Conservation (phyloP, 2,329 filamentous ascomycete species). For the Rasamsonia emersonii region DNA sequence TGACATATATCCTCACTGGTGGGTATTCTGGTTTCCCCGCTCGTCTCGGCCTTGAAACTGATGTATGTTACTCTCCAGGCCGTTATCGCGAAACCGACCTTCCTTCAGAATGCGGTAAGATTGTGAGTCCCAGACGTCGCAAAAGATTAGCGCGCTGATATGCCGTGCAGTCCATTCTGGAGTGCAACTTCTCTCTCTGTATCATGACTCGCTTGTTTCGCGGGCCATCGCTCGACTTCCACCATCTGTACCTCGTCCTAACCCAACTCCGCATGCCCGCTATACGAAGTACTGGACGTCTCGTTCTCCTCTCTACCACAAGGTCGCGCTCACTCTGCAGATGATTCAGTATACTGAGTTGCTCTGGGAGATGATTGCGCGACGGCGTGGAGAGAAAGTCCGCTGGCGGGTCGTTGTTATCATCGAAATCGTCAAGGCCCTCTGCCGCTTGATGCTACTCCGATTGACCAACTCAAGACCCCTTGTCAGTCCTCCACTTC, state of each 20-base stretch:
- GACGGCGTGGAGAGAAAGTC: conserved; percentile 66
- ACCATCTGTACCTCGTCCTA: conserved; percentile 41
- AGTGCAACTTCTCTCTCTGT: conserved; percentile 82
- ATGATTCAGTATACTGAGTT: conserved; percentile 92
- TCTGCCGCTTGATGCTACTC: conserved; percentile 72
- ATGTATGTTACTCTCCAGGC: conserved; percentile 17
- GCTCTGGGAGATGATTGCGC: conserved; percentile 95
- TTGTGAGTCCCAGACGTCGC: conserved; percentile 13
- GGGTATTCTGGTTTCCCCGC: conserved; percentile 2
- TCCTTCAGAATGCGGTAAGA: conserved; percentile 72
- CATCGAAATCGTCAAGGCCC: conserved; percentile 75
- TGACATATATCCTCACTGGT: conserved; percentile 93
- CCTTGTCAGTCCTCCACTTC: conserved; percentile 72
- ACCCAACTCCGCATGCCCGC: conserved; percentile 50
- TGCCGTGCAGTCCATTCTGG: conserved; percentile 59
- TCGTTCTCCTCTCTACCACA: conserved; percentile 62
- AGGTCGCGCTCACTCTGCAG: conserved; percentile 73
- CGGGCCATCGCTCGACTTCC: conserved; percentile 51
- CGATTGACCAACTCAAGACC: conserved; percentile 75
- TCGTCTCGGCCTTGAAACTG: neutral
- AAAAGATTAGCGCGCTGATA: neutral
- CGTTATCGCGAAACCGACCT: conserved; percentile 70
- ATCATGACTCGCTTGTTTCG: conserved; percentile 81
- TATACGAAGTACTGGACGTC: conserved; percentile 58
- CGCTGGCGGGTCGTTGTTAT: conserved; percentile 83